phyloP scores from a whole-genome alignment of 257 asterid genomes.

The Solanum acaule region DNA sequence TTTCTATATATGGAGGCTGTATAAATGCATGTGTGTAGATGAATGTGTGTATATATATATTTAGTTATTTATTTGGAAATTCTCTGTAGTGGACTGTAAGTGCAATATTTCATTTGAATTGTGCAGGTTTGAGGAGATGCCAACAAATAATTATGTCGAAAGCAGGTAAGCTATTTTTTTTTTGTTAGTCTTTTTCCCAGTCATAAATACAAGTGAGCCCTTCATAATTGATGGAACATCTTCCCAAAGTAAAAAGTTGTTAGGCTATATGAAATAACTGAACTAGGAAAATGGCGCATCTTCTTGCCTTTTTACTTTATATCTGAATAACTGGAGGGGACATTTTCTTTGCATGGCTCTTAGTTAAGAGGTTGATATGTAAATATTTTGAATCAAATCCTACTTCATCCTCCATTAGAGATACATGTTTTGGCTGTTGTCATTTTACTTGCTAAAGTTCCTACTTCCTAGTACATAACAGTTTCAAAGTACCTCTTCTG shows the following conservation, averaged over 20 bases:
- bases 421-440: not conserved
- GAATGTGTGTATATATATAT: not conserved
- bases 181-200: not conserved
- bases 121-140: conserved; percentile 96
- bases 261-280: not conserved
- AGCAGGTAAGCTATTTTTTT: conserved; percentile 53
- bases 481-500: not conserved
- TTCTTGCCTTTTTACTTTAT: not conserved
- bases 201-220: not conserved
- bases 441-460: not conserved
- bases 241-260: not conserved
- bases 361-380: not conserved
- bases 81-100: not conserved
- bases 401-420: not conserved
- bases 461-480: not conserved
- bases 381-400: not conserved
- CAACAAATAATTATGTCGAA: conserved; percentile 85
- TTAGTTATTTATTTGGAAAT: not conserved
- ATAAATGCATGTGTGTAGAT: not conserved
- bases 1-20: not conserved
- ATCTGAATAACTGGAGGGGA: not conserved
- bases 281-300: not conserved
- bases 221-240: not conserved
- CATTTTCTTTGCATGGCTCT: not conserved
- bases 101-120: conserved; percentile 1